A percentile compares a stretch with the other conserved stretches of the same genome.
Conservation (phyloP, 1,139 yeast genomes). For the Taiozyma sp. region DNA sequence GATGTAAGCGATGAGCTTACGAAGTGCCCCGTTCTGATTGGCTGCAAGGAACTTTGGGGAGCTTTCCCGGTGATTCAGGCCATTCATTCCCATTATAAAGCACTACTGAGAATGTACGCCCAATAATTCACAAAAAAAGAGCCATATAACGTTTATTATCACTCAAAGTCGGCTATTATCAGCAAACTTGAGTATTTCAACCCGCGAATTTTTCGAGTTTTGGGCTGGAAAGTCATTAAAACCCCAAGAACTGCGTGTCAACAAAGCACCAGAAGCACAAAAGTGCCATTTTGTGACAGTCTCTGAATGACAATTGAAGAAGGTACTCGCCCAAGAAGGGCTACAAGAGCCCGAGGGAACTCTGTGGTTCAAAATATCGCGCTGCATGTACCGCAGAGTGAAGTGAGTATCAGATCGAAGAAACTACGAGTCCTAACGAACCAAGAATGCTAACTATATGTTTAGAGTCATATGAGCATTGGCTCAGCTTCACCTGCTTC, state of each 20-base stretch:
- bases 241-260: neutral
- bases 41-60: neutral
- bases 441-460: neutral
- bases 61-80: neutral
- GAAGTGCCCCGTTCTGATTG: neutral
- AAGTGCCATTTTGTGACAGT: neutral
- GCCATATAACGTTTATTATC: too few species aligned
- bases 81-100: too few species aligned
- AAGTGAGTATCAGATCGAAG: conserved; percentile 9
- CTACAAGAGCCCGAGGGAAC: conserved; percentile 34
- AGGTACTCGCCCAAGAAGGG: conserved; percentile 6
- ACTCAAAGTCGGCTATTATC: too few species aligned
- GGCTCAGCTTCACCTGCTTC: neutral
- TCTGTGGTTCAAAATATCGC: conserved; percentile 43
- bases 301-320: conserved; percentile 6
- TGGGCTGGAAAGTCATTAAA: neutral
- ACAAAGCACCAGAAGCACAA: neutral
- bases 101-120: too few species aligned
- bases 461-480: conserved; percentile 5
- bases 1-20: conserved; percentile 3
- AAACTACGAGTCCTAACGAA: neutral
- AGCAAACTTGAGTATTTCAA: neutral
- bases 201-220: neutral
- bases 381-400: conserved; percentile 24
- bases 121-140: too few species aligned